Percentiles rank a stretch among this genome's conserved stretches.
Evolutionary conservation across 192 early-diverging fungal species (phyloP).

Genomic region (Obelidium mucronatum): DNA sequence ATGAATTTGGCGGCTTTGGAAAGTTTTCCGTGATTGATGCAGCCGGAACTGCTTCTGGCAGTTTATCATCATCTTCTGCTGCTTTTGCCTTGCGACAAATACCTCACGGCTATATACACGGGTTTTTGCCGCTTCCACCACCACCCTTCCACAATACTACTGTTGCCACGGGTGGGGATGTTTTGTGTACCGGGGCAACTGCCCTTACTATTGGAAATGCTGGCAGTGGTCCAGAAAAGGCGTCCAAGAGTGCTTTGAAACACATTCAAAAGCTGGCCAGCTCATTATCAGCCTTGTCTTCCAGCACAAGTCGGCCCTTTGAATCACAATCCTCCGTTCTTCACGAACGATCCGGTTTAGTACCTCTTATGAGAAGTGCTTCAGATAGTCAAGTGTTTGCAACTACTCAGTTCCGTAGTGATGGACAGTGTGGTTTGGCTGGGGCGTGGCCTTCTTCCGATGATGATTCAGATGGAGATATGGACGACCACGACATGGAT

Average conservation of each 20-base stretch:
- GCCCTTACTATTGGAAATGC: too few species aligned
- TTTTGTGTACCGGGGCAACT: too few species aligned
- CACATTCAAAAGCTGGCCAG: background rate
- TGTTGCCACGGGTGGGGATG: background rate
- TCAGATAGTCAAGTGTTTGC: too few species aligned
- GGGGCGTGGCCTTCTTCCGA: too few species aligned
- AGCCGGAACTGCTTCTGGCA: too few species aligned
- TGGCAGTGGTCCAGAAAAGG: background rate
- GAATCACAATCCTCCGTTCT: too few species aligned
- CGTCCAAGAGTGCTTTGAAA: background rate
- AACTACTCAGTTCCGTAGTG: too few species aligned
- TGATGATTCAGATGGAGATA: background rate
- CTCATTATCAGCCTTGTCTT: background rate
- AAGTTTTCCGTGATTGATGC: background rate
- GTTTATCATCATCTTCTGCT: too few species aligned
- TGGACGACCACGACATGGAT: background rate
- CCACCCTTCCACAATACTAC: conserved; percentile 15
- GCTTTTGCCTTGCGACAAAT: background rate
- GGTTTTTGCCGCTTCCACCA: conserved; percentile 20
- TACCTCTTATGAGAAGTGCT: too few species aligned
- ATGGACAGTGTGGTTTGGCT: too few species aligned
- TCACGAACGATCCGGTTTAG: too few species aligned
- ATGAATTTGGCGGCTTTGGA: background rate
- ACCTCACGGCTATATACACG: background rate
- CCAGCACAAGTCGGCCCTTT: background rate